A percentile compares a stretch with the other conserved stretches of the same genome.
These are phyloP conservation scores for Musa schizocarpa DNA, from an alignment of 176 grass and related monocot species.

Conservation along the genomic window DNA sequence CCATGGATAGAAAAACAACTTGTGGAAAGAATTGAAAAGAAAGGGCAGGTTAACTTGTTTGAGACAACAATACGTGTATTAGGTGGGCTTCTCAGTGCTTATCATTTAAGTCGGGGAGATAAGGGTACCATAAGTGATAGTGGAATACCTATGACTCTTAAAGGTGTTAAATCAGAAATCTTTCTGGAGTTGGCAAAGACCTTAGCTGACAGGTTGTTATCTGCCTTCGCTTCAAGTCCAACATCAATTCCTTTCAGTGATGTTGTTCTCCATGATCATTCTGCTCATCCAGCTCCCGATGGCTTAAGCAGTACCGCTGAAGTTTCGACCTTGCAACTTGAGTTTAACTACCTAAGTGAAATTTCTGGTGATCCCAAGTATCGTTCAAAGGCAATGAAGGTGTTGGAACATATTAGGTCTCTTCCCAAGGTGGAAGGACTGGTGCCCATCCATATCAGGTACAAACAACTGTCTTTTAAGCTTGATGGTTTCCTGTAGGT, in stretches of 20 bases:
- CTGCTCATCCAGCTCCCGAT: slow-evolving; percentile 75
- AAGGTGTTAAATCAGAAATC: slow-evolving; percentile 40
- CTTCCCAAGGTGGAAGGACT: slow-evolving; percentile 88
- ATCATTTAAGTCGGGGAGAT: slow-evolving; percentile 68
- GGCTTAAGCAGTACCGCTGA: slow-evolving; percentile 94
- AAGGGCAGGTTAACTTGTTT: slow-evolving; percentile 96
- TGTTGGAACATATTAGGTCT: slow-evolving; percentile 72
- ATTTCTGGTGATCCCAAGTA: slow-evolving; percentile 88
- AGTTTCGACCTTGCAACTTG: slow-evolving; percentile 79
- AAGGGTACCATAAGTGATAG: slow-evolving; percentile 26
- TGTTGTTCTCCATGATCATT: slow-evolving; percentile 69
- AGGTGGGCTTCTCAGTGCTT: slow-evolving; percentile 97
- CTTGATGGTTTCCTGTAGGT: slow-evolving; percentile 15
- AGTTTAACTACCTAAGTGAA: slow-evolving; percentile 92
- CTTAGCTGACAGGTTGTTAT: slow-evolving; percentile 71
- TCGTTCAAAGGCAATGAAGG: slow-evolving; percentile 73
- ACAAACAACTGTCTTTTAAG: slow-evolving; percentile 1
- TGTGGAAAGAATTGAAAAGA: slow-evolving; percentile 63
- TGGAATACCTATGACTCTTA: slow-evolving; percentile 43
- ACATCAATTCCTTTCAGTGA: slow-evolving; percentile 91
- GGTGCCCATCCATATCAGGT: slow-evolving; percentile 96
- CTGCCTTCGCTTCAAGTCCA: slow-evolving; percentile 82
- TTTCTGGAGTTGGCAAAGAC: slow-evolving; percentile 74
- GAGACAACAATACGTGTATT: slow-evolving; percentile 95
- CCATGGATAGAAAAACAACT: slow-evolving; percentile 80